Conservation (phyloP, 371 early-diverging fungal genomes). For the Mortierella sp. region DNA sequence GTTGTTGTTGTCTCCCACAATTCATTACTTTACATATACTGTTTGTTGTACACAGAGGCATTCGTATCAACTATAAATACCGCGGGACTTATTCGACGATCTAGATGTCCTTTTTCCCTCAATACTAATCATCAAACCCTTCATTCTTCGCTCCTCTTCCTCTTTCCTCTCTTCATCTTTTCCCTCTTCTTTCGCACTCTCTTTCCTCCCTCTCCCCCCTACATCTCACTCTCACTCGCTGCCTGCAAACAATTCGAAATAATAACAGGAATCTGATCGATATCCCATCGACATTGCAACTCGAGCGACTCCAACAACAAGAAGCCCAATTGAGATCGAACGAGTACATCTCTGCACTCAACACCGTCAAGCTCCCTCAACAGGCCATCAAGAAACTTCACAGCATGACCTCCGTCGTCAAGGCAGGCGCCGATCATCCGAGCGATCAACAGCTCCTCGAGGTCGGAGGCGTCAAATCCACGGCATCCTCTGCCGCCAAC, state of each 20-base stretch:
- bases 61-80: not conserved
- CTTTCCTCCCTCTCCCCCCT: not conserved
- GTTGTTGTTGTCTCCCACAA: not conserved
- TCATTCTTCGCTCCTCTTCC: conserved; percentile 9
- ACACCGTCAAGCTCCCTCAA: conserved; percentile 48
- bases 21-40: not conserved
- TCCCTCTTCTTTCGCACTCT: not conserved
- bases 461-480: conserved; percentile 18
- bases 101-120: conserved; percentile 1
- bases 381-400: conserved; percentile 46
- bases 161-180: not conserved
- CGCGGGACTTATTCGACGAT: conserved; percentile 7
- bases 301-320: conserved; percentile 52
- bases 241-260: not conserved
- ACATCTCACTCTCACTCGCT: not conserved
- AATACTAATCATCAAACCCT: not conserved
- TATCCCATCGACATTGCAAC: conserved; percentile 54
- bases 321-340: conserved; percentile 48
- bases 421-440: conserved; percentile 22
- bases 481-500: conserved; percentile 37
- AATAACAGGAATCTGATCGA: conserved; percentile 47
- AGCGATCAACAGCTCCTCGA: conserved; percentile 16
- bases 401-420: conserved; percentile 46
- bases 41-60: not conserved
- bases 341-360: conserved; percentile 51